Percentiles rank a stretch among this genome's conserved stretches.
Conservation (phyloP, 805 yeast genomes). For the Teunomyces kruisii region DNA sequence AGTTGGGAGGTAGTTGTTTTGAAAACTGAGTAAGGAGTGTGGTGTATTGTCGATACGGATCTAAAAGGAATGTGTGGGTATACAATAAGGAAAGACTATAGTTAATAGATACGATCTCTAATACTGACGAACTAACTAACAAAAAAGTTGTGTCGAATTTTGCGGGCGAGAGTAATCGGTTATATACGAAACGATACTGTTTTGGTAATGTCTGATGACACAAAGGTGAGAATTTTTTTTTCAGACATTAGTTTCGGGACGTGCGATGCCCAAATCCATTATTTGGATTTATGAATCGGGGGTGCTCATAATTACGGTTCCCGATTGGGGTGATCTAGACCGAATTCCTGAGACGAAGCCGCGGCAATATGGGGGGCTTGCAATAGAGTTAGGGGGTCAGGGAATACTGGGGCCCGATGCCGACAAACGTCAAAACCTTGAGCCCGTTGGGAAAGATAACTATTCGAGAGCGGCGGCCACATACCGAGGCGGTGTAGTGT, state of each 20-base stretch:
- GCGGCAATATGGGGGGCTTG: neutral
- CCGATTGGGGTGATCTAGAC: constrained; percentile 3
- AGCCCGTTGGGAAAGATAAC: too few relatives aligned
- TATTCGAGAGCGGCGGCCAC: too few relatives aligned
- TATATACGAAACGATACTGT: neutral
- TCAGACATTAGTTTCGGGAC: neutral
- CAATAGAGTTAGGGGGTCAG: too few relatives aligned
- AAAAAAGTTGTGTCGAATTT: constrained; percentile 1
- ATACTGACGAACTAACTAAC: neutral
- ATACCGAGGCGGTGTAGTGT: too few relatives aligned
- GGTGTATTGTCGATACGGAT: neutral
- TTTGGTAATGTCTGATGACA: neutral
- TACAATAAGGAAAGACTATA: constrained; percentile 26
- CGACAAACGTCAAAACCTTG: too few relatives aligned
- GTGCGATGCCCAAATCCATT: neutral
- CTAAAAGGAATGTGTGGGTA: constrained; percentile 4
- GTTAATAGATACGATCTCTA: constrained; percentile 14
- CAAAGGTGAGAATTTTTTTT: neutral
- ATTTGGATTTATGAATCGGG: neutral
- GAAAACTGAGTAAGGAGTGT: neutral
- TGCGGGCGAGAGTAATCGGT: neutral
- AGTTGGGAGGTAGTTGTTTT: neutral
- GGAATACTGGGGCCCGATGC: too few relatives aligned
- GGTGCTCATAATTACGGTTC: neutral
- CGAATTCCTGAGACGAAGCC: neutral